Conservation (phyloP, 495 filamentous ascomycete species). For the Xylaria flabelliformis region DNA sequence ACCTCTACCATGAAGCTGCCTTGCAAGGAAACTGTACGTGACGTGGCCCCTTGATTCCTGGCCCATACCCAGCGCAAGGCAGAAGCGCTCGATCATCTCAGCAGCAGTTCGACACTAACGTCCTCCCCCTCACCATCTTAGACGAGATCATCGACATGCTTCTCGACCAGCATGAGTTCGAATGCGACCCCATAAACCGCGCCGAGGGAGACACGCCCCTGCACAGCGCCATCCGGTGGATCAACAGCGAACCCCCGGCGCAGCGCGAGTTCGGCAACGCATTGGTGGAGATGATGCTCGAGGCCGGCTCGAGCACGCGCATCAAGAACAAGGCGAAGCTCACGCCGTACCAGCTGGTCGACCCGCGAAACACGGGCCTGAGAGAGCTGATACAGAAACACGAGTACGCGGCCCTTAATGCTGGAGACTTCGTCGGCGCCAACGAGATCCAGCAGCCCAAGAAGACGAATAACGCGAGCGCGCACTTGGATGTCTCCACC, state of each 20-base stretch:
- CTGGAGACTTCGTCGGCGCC: constrained; percentile 54
- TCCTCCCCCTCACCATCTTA: constrained; percentile 35
- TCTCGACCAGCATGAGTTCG: constrained; percentile 92
- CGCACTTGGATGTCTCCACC: neutral
- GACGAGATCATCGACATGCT: constrained; percentile 90
- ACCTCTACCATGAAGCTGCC: constrained; percentile 89
- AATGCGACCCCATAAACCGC: constrained; percentile 87
- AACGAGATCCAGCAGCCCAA: constrained; percentile 36
- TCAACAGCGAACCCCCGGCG: constrained; percentile 66
- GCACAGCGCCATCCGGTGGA: constrained; percentile 84
- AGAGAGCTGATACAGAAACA: constrained; percentile 72
- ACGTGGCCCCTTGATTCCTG: neutral
- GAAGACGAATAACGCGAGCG: neutral
- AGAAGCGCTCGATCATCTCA: neutral
- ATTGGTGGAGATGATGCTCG: constrained; percentile 88
- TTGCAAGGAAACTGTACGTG: constrained; percentile 81
- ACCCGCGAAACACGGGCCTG: constrained; percentile 73
- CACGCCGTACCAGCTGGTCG: constrained; percentile 71
- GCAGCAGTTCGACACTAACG: constrained; percentile 13
- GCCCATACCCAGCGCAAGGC: neutral
- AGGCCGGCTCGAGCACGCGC: constrained; percentile 70
- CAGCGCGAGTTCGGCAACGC: constrained; percentile 68
- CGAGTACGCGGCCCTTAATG: constrained; percentile 69
- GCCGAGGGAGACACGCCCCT: constrained; percentile 88
- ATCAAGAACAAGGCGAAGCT: constrained; percentile 71